Evolutionary conservation across 2,329 filamentous ascomycete species (phyloP), one percentile per base, ranked within the genome.

Genomic region (Aspergillus ochraceoroseus): DNA sequence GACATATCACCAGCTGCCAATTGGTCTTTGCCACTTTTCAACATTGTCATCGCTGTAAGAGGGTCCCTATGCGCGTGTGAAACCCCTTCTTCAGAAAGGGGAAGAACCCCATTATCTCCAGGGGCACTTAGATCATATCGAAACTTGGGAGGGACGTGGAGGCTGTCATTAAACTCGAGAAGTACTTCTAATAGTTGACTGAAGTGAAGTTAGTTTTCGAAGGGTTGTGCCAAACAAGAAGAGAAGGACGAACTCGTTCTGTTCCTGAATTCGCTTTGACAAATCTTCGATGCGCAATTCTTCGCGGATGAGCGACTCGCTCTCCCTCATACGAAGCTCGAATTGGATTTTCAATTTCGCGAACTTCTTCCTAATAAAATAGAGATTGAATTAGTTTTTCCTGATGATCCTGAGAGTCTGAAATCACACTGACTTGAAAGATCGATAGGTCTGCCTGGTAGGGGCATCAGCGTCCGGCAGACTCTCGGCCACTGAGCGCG

Each of bases 131-230:
- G 70, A 56, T 90, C 82, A 67, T 87, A 83, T 54, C 85, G 84
- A 56, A 84, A 79, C 43, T 82, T 75, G 18, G 79, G 71, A 7
- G 87, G 80, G 30, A 96, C 80, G 61, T 92, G 85, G 13, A 83
- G 73, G 29, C 80, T 85, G 36, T 85, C 80, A 68, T 98, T 98
- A 68, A 95, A 77, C 58, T 95, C 89, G 47, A 94, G 75, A 22
- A 96, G 78, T 7, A 95, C 70, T 55, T 96, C 90, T 38, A 95
- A 78, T 22, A 96, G 70, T 63, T 89, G 88, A 64, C 89, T 95
- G 55, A 31, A 55, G 7, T 34, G 20, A n/a, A 32, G 22, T 53
- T 38, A 52, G 41, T 39, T 11, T n/a, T n/a, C n/a, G n/a, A n/a
- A n/a, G n/a, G 14, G 29, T 27, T 19, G 26, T 28, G 25, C 31